Percentiles rank a stretch among this genome's conserved stretches.
phyloP scores from a whole-genome alignment of 805 yeast species.

The Wickerhamomyces strasburgensis region DNA sequence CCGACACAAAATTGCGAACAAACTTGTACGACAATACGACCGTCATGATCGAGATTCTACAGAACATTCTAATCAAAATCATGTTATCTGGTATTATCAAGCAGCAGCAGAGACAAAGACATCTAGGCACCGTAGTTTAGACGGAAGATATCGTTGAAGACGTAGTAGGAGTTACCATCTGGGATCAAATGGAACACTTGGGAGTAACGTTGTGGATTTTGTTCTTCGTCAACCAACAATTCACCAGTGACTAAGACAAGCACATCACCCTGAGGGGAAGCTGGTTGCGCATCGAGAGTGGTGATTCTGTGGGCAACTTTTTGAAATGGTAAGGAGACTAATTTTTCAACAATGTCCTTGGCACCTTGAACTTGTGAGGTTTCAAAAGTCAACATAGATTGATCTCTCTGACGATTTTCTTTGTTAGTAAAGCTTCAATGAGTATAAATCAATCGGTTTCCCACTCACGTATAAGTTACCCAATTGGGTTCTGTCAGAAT shows the following conservation, averaged over 20 bases:
- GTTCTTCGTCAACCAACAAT: constrained; percentile 85
- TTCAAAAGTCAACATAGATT: constrained; percentile 97
- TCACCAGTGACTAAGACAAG: constrained; percentile 98
- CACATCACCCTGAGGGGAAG: constrained; percentile 86
- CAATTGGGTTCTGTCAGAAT: constrained; percentile 84
- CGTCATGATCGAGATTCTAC: no score
- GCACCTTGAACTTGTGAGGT: constrained; percentile 93
- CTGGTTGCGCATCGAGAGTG: constrained; percentile 97
- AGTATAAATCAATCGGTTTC: not conserved
- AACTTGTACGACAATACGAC: no score
- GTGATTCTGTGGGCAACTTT: constrained; percentile 92
- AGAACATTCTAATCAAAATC: not conserved
- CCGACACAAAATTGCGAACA: not conserved
- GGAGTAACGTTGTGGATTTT: constrained; percentile 91
- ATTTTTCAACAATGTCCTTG: constrained; percentile 86
- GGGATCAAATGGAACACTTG: constrained; percentile 97
- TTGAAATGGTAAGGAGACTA: constrained; percentile 82
- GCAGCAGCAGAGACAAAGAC: no score
- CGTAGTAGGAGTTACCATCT: constrained; percentile 86
- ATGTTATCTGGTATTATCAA: no score
- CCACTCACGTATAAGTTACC: constrained; percentile 74
- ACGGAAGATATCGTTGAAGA: constrained; percentile 95
- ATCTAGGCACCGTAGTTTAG: constrained; percentile 67
- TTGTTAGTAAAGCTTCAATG: not conserved
- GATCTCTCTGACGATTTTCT: constrained; percentile 56